Conservation (phyloP, 306 rosid genomes). For the Pterocarpus macrocarpus region DNA sequence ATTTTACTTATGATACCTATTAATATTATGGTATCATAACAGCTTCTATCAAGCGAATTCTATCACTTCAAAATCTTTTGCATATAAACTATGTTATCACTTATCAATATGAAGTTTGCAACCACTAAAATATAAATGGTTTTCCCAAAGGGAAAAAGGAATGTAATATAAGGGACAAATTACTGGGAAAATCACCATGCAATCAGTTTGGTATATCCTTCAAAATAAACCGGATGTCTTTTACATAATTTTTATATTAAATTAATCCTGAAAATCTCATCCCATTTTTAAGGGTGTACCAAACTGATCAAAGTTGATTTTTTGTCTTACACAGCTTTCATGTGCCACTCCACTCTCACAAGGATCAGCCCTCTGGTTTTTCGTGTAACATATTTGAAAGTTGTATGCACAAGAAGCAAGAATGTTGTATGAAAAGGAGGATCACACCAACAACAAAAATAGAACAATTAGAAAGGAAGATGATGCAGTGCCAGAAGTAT, state of each 20-base stretch:
- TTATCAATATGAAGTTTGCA: background rate
- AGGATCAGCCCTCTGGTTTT: too few relatives aligned
- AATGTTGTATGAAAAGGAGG: too few relatives aligned
- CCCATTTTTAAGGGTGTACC: too few relatives aligned
- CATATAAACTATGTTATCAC: background rate
- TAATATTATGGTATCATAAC: background rate
- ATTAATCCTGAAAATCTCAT: too few relatives aligned
- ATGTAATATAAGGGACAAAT: background rate
- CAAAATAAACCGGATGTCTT: too few relatives aligned
- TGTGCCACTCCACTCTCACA: too few relatives aligned
- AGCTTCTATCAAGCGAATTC: background rate
- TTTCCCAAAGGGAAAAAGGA: background rate
- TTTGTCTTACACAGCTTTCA: too few relatives aligned
- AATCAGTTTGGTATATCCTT: too few relatives aligned
- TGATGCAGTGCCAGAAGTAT: background rate
- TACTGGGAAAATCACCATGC: background rate
- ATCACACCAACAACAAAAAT: background rate
- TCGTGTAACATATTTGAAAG: too few relatives aligned
- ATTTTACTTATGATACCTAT: background rate
- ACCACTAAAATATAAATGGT: background rate
- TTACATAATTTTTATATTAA: too few relatives aligned
- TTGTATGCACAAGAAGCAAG: too few relatives aligned
- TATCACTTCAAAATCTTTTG: background rate
- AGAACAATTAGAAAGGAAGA: background rate
- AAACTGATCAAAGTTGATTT: too few relatives aligned